Conservation (phyloP, 768 basidiomycete genomes). For the Lentinula aciculospora region DNA sequence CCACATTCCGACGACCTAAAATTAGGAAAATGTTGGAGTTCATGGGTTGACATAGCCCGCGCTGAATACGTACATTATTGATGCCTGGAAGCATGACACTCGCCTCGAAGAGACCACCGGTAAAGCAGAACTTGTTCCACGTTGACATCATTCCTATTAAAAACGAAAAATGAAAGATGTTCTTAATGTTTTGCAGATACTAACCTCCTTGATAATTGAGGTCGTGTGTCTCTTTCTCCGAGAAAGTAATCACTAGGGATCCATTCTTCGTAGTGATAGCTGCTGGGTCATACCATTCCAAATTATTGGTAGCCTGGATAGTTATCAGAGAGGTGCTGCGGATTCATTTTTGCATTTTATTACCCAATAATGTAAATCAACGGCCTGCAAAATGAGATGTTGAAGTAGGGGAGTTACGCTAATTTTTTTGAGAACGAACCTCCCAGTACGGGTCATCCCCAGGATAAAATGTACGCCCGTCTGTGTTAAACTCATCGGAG, state of each 20-base stretch:
- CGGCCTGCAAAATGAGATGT: slow-evolving; percentile 22
- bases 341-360: neutral
- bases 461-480: slow-evolving; percentile 73
- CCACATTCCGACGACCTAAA: neutral
- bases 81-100: slow-evolving; percentile 61
- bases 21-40: neutral
- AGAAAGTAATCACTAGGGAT: slow-evolving; percentile 65
- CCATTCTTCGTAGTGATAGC: slow-evolving; percentile 69
- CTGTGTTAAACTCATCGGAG: slow-evolving; percentile 76
- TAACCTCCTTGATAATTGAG: slow-evolving; percentile 66
- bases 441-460: slow-evolving; percentile 88
- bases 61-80: slow-evolving; percentile 52
- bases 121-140: slow-evolving; percentile 88
- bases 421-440: slow-evolving; percentile 27
- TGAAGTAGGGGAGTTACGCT: slow-evolving; percentile 13
- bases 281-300: slow-evolving; percentile 87
- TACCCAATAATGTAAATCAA: slow-evolving; percentile 73
- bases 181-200: slow-evolving; percentile 22
- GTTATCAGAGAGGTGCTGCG: slow-evolving; percentile 16
- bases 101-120: slow-evolving; percentile 70
- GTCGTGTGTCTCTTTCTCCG: slow-evolving; percentile 52
- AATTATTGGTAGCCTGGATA: slow-evolving; percentile 54
- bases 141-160: slow-evolving; percentile 40
- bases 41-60: too few species aligned
- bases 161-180: neutral